These are phyloP conservation scores for Prototheca wickerhamii DNA, from an alignment of 163 green algal species.

Conservation along the genomic window DNA sequence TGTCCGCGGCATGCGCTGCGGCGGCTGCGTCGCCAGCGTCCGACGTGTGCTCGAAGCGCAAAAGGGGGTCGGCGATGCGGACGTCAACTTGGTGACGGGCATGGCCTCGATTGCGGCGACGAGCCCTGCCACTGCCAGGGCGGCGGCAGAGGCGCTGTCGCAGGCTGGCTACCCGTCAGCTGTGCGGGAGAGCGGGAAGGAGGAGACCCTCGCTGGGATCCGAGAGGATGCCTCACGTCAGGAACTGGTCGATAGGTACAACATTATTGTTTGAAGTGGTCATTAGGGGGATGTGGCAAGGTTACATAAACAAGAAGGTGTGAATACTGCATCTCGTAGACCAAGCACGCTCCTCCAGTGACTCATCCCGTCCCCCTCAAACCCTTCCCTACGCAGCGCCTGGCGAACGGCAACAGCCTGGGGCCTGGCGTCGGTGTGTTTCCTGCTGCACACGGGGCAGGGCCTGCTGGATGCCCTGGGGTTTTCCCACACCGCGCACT, in stretches of 20 bases:
- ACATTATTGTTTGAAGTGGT: too few relatives aligned
- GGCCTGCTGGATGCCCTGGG: slow-evolving; percentile 69
- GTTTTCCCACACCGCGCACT: slow-evolving; percentile 25
- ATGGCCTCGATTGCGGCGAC: slow-evolving; percentile 41
- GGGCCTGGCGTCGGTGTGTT: slow-evolving; percentile 70
- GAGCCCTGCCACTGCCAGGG: neutral
- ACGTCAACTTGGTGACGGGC: slow-evolving; percentile 59
- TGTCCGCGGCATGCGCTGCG: slow-evolving; percentile 55
- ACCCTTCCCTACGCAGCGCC: slow-evolving; percentile 15
- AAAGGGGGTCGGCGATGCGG: slow-evolving; percentile 27
- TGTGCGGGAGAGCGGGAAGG: neutral
- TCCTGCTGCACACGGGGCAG: slow-evolving; percentile 77
- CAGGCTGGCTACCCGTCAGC: slow-evolving; percentile 52
- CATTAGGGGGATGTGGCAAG: too few relatives aligned
- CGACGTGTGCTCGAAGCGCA: slow-evolving; percentile 44
- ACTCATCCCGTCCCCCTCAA: neutral
- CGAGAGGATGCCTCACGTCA: too few relatives aligned
- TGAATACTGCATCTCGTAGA: too few relatives aligned
- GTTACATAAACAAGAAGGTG: too few relatives aligned
- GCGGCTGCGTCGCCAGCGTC: slow-evolving; percentile 51
- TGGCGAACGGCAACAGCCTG: slow-evolving; percentile 65
- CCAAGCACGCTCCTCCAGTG: too few relatives aligned
- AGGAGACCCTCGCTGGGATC: too few relatives aligned
- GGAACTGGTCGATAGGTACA: too few relatives aligned
- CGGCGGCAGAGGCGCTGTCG: slow-evolving; percentile 32